These are phyloP conservation scores for Penicillium subrubescens DNA, from an alignment of 495 filamentous ascomycete genomes.

Conservation along the genomic window DNA sequence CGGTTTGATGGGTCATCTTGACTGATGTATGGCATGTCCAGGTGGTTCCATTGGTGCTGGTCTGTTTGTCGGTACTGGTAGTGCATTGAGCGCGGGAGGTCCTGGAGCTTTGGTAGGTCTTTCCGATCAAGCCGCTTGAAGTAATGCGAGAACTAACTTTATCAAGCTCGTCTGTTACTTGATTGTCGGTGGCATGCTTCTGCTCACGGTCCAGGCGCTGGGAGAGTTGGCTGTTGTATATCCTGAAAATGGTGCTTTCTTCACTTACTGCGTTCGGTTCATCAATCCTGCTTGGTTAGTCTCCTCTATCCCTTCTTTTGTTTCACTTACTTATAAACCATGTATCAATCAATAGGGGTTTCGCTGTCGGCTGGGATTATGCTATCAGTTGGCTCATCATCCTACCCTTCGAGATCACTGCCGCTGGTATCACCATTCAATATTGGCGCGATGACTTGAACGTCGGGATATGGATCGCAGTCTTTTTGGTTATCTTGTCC, in stretches of 20 bases:
- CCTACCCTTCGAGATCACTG: conserved; percentile 68
- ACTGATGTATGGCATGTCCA: conserved; percentile 11
- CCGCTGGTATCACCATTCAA: conserved; percentile 74
- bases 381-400: conserved; percentile 67
- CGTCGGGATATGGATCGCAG: conserved; percentile 63
- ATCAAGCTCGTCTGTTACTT: conserved; percentile 47
- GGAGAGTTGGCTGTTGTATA: conserved; percentile 73
- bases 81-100: conserved; percentile 43
- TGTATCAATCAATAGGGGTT: conserved; percentile 34
- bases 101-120: conserved; percentile 38
- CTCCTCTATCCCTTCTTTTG: neutral
- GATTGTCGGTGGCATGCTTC: conserved; percentile 56
- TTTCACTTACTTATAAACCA: neutral
- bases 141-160: neutral
- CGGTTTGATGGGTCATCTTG: neutral
- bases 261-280: conserved; percentile 56
- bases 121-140: neutral
- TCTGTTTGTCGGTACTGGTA: conserved; percentile 54
- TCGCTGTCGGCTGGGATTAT: conserved; percentile 67
- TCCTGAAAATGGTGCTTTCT: conserved; percentile 66
- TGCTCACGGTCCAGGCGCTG: conserved; percentile 63
- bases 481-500: conserved; percentile 55
- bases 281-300: conserved; percentile 57
- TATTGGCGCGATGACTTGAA: conserved; percentile 66
- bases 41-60: conserved; percentile 57